Evolutionary conservation across 805 yeast species (phyloP).

Genomic region (Candida tibetensis): DNA sequence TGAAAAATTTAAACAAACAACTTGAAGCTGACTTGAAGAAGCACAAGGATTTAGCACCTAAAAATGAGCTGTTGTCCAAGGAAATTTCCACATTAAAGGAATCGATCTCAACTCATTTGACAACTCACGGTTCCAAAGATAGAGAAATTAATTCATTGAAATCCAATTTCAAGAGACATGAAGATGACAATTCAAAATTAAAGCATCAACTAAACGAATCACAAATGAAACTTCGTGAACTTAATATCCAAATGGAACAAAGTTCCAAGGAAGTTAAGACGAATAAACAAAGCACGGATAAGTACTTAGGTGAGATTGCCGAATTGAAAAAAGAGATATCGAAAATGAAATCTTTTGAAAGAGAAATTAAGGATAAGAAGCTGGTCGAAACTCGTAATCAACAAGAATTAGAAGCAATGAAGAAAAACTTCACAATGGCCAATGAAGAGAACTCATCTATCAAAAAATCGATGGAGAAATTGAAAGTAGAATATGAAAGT

Average conservation of each 20-base stretch:
- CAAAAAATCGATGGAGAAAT: slow-evolving; percentile 11
- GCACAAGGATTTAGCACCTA: slow-evolving; percentile 6
- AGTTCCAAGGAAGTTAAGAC: slow-evolving; percentile 22
- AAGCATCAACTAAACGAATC: slow-evolving; percentile 15
- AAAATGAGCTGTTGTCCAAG: slow-evolving; percentile 10
- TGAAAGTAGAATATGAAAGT: slow-evolving; percentile 23
- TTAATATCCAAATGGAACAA: slow-evolving; percentile 16
- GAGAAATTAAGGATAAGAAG: slow-evolving; percentile 7
- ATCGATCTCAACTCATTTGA: slow-evolving; percentile 10
- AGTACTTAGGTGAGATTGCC: slow-evolving; percentile 13
- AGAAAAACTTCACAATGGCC: slow-evolving; percentile 6
- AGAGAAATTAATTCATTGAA: slow-evolving; percentile 14
- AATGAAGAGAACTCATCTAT: slow-evolving; percentile 6
- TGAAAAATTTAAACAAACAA: slow-evolving; percentile 8
- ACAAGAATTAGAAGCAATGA: slow-evolving; percentile 13
- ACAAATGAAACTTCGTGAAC: slow-evolving; percentile 12
- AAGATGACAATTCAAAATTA: slow-evolving; percentile 12
- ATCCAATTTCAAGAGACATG: slow-evolving; percentile 10
- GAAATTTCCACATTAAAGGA: slow-evolving; percentile 13
- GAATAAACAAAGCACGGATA: slow-evolving; percentile 8
- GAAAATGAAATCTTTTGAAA: slow-evolving; percentile 6
- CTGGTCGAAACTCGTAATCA: slow-evolving; percentile 4
- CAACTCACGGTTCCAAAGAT: slow-evolving; percentile 10
- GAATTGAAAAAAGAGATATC: slow-evolving; percentile 9
- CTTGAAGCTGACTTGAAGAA: slow-evolving; percentile 11